Evolutionary conservation across 257 asterid species (phyloP).

Genomic region (Lycium ferocissimum): DNA sequence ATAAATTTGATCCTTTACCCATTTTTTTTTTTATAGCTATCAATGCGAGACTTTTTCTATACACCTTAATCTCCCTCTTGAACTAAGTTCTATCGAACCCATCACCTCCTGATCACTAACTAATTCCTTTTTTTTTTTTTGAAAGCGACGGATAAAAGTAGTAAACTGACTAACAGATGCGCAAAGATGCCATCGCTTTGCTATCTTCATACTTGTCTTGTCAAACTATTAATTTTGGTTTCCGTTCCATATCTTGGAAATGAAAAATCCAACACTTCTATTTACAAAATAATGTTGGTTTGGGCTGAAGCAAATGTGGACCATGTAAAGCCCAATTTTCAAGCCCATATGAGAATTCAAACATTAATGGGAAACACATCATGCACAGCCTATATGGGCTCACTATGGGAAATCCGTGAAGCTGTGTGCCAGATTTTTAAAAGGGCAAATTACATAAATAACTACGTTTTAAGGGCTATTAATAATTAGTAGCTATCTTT

Average conservation of each 20-base stretch:
- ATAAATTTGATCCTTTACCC: no score
- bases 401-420: no score
- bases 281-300: not conserved
- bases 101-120: not conserved
- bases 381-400: no score
- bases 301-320: not conserved
- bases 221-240: not conserved
- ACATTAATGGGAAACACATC: not conserved
- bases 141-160: not conserved
- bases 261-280: not conserved
- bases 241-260: no score
- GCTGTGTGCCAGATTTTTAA: no score
- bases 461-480: no score
- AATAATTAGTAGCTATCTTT: no score
- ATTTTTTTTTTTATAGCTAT: not conserved
- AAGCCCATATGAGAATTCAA: not conserved
- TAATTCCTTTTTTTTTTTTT: not conserved
- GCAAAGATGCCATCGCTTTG: not conserved
- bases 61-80: not conserved
- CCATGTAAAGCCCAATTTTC: not conserved
- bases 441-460: no score
- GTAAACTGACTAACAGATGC: not conserved
- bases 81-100: not conserved
- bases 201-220: not conserved
- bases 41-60: not conserved